Percentiles rank a stretch among this genome's conserved stretches.
Evolutionary conservation across 495 filamentous ascomycete species (phyloP).

Genomic region (Cairneyella variabilis): DNA sequence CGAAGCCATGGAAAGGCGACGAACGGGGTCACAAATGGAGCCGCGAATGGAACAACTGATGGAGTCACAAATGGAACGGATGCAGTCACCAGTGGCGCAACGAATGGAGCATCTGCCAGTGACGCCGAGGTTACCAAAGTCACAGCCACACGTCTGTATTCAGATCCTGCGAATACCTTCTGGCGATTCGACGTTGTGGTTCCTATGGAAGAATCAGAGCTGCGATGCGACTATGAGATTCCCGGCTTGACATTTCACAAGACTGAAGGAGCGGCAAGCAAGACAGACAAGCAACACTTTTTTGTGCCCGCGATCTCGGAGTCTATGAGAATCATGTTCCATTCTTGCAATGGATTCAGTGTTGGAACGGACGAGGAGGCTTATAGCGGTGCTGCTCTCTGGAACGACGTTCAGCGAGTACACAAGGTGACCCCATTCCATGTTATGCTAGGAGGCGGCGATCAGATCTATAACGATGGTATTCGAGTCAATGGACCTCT

Average conservation of each 20-base stretch:
- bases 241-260: conserved; percentile 43
- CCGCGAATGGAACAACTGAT: neutral
- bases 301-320: conserved; percentile 72
- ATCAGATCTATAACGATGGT: conserved; percentile 93
- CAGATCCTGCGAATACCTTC: conserved; percentile 72
- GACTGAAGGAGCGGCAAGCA: conserved; percentile 36
- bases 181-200: conserved; percentile 72
- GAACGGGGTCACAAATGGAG: neutral
- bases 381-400: conserved; percentile 77
- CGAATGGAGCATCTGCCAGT: neutral
- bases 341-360: conserved; percentile 95
- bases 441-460: conserved; percentile 93
- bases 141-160: conserved; percentile 55
- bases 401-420: conserved; percentile 83
- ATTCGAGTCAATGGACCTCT: conserved; percentile 81
- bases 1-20: too few relatives aligned
- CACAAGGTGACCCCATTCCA: conserved; percentile 74
- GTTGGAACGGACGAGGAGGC: conserved; percentile 85
- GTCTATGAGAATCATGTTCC: conserved; percentile 94
- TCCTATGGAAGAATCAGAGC: conserved; percentile 49
- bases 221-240: conserved; percentile 58
- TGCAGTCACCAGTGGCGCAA: neutral
- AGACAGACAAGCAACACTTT: conserved; percentile 54
- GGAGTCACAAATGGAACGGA: neutral
- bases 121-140: conserved; percentile 6